phyloP scores from a whole-genome alignment of 495 filamentous ascomycete genomes.

The Aspergillus mulundensis region DNA sequence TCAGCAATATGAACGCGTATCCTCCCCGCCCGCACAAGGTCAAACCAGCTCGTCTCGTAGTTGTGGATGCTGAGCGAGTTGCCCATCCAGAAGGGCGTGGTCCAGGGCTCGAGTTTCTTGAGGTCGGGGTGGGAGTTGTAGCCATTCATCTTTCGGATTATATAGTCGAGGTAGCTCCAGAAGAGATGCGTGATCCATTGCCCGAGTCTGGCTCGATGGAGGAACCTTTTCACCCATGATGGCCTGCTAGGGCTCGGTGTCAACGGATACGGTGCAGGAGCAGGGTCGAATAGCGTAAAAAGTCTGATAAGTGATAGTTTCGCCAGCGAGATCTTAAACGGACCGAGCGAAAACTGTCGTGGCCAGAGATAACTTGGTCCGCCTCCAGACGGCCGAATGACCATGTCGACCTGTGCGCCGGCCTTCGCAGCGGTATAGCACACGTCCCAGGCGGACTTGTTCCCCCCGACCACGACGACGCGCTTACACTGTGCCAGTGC shows the following conservation, averaged over 20 bases:
- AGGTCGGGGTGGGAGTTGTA: constrained; percentile 54
- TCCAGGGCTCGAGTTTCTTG: constrained; percentile 63
- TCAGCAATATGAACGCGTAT: constrained; percentile 56
- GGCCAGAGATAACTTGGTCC: constrained; percentile 15
- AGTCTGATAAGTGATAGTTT: constrained; percentile 2
- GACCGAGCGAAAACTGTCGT: constrained; percentile 1
- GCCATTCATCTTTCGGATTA: constrained; percentile 48
- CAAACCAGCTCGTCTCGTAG: constrained; percentile 53
- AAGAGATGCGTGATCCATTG: not conserved
- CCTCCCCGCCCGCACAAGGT: constrained; percentile 46
- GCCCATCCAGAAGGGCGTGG: constrained; percentile 49
- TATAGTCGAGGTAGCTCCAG: not conserved
- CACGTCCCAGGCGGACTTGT: constrained; percentile 46
- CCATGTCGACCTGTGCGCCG: constrained; percentile 7
- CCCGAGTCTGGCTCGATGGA: not conserved
- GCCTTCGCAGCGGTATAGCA: constrained; percentile 5
- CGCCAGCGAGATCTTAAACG: constrained; percentile 6
- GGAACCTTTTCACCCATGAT: not conserved
- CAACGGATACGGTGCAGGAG: too few relatives aligned
- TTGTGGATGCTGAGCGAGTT: constrained; percentile 55
- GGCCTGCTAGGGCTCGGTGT: not conserved
- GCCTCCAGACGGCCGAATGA: constrained; percentile 11
- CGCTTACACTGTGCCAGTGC: constrained; percentile 15
- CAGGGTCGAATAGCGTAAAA: constrained; percentile 12
- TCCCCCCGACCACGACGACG: constrained; percentile 41